These are phyloP conservation scores for Aspergillus affinis DNA, from an alignment of 495 filamentous ascomycete genomes.

Conservation along the genomic window DNA sequence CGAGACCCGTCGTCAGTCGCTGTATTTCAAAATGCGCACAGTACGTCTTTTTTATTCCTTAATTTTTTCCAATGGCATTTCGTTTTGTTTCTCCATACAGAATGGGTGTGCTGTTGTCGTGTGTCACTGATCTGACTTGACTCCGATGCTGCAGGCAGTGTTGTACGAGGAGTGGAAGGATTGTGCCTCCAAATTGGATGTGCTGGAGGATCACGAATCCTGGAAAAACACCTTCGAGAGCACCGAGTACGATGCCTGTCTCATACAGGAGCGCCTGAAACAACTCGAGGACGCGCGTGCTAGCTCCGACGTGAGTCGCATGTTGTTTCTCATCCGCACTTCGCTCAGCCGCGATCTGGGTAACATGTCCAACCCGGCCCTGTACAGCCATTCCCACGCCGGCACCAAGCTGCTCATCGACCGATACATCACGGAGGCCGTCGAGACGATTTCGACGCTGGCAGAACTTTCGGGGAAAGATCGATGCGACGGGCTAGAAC, in stretches of 20 bases:
- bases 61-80: conserved; percentile 14
- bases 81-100: neutral
- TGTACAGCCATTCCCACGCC: conserved; percentile 82
- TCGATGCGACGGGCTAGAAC: conserved; percentile 53
- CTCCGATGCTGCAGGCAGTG: conserved; percentile 48
- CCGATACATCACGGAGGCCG: conserved; percentile 75
- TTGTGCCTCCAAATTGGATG: conserved; percentile 76
- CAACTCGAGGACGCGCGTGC: conserved; percentile 75
- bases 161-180: conserved; percentile 61
- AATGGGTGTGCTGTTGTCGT: neutral
- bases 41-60: conserved; percentile 39
- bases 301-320: conserved; percentile 68
- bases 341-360: conserved; percentile 77
- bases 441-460: conserved; percentile 68
- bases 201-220: conserved; percentile 72
- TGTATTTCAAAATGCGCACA: conserved; percentile 61
- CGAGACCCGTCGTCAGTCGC: conserved; percentile 62
- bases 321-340: conserved; percentile 82
- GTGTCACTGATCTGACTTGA: neutral
- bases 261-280: conserved; percentile 66
- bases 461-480: conserved; percentile 62
- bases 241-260: conserved; percentile 65
- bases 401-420: conserved; percentile 89
- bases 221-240: conserved; percentile 75
- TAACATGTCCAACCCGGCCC: conserved; percentile 76